Base-by-base conservation (phyloP, 495 filamentous ascomycete species). In the Tuber umbilicatum region DNA sequence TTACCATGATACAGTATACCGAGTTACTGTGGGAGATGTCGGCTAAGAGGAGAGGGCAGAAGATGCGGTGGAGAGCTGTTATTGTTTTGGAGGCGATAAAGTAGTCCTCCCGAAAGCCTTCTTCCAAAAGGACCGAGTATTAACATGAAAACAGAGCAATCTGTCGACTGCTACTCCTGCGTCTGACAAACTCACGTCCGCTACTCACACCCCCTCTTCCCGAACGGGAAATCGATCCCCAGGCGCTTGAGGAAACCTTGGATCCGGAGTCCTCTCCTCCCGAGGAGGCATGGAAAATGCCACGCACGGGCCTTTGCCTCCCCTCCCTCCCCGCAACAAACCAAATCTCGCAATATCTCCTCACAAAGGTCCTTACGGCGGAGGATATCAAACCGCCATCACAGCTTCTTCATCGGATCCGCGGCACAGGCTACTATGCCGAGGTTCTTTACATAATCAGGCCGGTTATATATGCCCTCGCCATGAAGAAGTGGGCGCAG, bases 381-480 rank as follows among this genome's bases (percentile, higher is more conserved):
- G 96, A 98, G 84, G 95, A 98, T 83, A 94, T 99, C 85, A 97
- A 97, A 82, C 90, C 94, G 6, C 90, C 96, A 0, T 90, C 89
- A 35, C 88, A 91, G 27, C 88, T 99, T 68, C 86, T 98, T 43
- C 94, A 95, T 78, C 87, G 85, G 21, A 88, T 93, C 10, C 89
- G 90, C 68, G 92, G 92, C 23, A 84, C 86, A 5, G 91, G 88
- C 5, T 90, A 92, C 76, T 81, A 92, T 21, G 94, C 94, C 19
- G 95, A 99, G 84, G 84, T 91, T n/a, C 84, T 99, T 41, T 95
- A 97, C 77, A 97, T 97, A 74, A 84, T 98, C 23, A 88, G 95
- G 50, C 95, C 95, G 1, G 88, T 98, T 10, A 85, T 94, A 41
- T 97, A 97, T 84, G 94, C 95, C 14, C 83, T 96, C 50, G 92